Evolutionary conservation across 257 asterid species (phyloP).

Genomic region (Ballota nigra): DNA sequence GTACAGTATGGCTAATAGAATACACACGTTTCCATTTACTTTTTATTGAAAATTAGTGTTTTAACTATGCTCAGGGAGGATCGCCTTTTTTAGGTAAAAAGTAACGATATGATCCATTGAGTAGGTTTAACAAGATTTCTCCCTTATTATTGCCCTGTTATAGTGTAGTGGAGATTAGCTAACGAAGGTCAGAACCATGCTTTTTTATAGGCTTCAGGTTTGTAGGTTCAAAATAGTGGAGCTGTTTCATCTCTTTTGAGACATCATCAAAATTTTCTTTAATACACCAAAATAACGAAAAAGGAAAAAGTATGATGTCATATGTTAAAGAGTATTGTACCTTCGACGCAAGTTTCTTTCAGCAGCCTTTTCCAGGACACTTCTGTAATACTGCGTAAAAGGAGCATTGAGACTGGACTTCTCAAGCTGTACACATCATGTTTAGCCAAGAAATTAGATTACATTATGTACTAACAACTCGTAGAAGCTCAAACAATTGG

Average conservation of each 20-base stretch:
- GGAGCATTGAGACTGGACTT: conserved; percentile 62
- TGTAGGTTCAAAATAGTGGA: not conserved
- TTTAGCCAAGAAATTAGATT: conserved; percentile 18
- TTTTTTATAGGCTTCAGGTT: not conserved
- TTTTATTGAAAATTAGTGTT: not conserved
- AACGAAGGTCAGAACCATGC: not conserved
- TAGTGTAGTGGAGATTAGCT: not conserved
- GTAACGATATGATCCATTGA: not conserved
- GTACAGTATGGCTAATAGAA: not conserved
- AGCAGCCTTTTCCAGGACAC: conserved; percentile 72
- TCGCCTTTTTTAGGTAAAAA: not conserved
- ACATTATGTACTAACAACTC: not conserved
- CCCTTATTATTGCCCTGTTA: not conserved
- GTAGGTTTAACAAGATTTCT: not conserved
- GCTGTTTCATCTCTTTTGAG: not conserved
- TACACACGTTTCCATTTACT: not conserved
- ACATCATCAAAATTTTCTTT: not conserved
- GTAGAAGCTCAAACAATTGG: conserved; percentile 1
- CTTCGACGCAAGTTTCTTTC: conserved; percentile 53
- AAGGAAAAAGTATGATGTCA: not conserved
- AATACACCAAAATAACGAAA: not conserved
- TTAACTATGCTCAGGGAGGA: not conserved
- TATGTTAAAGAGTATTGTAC: conserved; percentile 27
- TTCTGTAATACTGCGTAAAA: conserved; percentile 70
- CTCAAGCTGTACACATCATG: conserved; percentile 55